Evolutionary conservation across 2,329 filamentous ascomycete species (phyloP).

Genomic region (Neonectria punicea): DNA sequence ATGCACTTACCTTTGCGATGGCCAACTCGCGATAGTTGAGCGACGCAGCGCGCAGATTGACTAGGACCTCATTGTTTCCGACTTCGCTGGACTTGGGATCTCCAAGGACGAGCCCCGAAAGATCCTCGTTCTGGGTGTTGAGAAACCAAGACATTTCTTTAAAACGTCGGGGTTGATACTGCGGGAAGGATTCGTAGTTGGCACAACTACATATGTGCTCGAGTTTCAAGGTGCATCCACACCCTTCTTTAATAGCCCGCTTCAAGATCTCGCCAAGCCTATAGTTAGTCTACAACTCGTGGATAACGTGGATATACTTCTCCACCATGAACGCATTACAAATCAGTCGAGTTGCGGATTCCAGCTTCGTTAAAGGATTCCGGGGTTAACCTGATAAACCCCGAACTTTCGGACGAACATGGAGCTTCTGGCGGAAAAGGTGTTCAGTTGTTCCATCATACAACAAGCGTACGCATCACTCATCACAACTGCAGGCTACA

Average conservation of each 20-base stretch:
- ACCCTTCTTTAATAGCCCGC: neutral
- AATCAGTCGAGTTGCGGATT: neutral
- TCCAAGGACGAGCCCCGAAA: neutral
- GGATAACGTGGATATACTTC: neutral
- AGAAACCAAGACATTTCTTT: neutral
- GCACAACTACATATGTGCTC: neutral
- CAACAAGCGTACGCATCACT: neutral
- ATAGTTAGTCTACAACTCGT: neutral
- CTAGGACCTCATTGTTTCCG: conserved; percentile 64
- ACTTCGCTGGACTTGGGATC: neutral
- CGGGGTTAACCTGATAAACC: neutral
- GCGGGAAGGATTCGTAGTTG: neutral
- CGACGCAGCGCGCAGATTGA: conserved; percentile 62
- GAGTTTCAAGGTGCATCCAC: neutral
- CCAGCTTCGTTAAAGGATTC: neutral
- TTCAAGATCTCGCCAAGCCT: neutral
- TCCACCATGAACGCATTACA: neutral
- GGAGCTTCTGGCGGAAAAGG: too few relatives aligned
- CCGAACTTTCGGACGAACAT: neutral
- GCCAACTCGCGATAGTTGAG: conserved; percentile 61
- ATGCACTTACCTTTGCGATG: conserved; percentile 48
- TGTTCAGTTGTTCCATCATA: too few relatives aligned
- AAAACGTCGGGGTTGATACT: neutral
- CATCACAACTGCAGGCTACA: neutral
- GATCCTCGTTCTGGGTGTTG: neutral